Percentiles rank a stretch among this genome's conserved stretches.
Conservation (phyloP, 164 flowering plant species). For the Nymphaea thermarum region DNA sequence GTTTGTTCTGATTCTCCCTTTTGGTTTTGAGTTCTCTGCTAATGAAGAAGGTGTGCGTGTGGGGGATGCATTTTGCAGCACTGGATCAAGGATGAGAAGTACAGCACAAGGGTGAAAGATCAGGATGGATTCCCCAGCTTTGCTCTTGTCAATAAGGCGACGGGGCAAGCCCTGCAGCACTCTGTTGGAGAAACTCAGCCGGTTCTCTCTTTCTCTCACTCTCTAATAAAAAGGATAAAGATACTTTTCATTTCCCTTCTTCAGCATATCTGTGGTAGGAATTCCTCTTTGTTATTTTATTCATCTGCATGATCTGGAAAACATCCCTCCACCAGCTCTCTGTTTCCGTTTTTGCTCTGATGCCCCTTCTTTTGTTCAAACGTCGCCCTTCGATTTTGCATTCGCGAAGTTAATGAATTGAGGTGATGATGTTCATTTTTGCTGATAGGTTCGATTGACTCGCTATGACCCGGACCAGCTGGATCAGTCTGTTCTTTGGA, state of each 20-base stretch:
- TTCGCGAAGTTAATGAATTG: too few relatives aligned
- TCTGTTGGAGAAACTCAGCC: constrained; percentile 54
- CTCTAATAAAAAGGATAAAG: too few relatives aligned
- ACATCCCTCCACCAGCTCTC: too few relatives aligned
- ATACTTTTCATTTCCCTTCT: too few relatives aligned
- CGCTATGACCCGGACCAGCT: constrained; percentile 38
- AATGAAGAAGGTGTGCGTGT: background rate
- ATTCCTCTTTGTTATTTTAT: too few relatives aligned
- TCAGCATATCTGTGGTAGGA: too few relatives aligned
- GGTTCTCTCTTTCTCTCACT: constrained; percentile 14
- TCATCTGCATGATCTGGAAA: too few relatives aligned
- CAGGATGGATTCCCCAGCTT: constrained; percentile 55
- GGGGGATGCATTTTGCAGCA: constrained; percentile 23
- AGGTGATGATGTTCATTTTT: background rate
- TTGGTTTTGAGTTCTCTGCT: background rate
- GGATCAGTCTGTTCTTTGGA: constrained; percentile 61
- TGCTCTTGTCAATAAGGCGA: constrained; percentile 57
- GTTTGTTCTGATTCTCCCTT: background rate
- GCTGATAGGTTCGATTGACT: constrained; percentile 44
- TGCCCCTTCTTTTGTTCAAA: background rate
- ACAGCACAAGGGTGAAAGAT: constrained; percentile 60
- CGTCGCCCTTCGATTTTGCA: too few relatives aligned
- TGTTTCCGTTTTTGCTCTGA: too few relatives aligned
- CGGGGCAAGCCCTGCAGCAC: constrained; percentile 65
- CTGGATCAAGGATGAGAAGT: constrained; percentile 75